phyloP scores from a whole-genome alignment of 371 early-diverging fungal species.

The Umbelopsis sp. region DNA sequence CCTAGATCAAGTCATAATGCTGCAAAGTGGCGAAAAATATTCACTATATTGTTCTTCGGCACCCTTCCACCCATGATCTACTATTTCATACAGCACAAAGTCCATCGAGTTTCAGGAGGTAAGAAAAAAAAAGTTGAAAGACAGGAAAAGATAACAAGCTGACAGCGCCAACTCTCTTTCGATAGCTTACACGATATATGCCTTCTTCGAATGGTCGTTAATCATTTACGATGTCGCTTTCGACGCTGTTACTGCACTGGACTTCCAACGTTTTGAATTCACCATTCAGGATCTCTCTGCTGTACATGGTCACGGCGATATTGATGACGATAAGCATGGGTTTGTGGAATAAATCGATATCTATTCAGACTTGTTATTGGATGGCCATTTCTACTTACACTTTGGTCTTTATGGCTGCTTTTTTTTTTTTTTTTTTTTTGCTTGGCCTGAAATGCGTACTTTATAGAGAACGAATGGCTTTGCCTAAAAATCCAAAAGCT shows the following conservation, averaged over 20 bases:
- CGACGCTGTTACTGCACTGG: constrained; percentile 58
- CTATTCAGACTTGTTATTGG: neutral
- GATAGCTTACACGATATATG: constrained; percentile 66
- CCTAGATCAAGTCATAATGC: neutral
- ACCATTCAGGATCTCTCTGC: constrained; percentile 33
- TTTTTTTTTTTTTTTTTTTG: neutral
- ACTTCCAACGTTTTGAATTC: constrained; percentile 47
- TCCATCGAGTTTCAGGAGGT: constrained; percentile 57
- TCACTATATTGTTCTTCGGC: constrained; percentile 49
- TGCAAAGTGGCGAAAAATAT: constrained; percentile 15
- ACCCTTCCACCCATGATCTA: constrained; percentile 60
- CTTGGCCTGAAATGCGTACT: no score
- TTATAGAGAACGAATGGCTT: neutral
- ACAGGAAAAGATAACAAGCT: neutral
- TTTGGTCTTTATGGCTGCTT: neutral
- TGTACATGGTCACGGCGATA: constrained; percentile 5
- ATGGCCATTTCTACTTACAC: neutral
- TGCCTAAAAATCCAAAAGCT: constrained; percentile 2
- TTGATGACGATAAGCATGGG: constrained; percentile 15
- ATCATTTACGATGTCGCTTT: constrained; percentile 66
- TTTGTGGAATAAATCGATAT: constrained; percentile 1
- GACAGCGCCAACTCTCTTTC: neutral
- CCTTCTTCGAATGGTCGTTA: constrained; percentile 70
- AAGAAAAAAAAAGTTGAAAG: neutral
- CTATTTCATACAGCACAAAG: constrained; percentile 66